Base-by-base conservation (phyloP, 352 stramenopile genomes). In the Phytophthora citrophthora region DNA sequence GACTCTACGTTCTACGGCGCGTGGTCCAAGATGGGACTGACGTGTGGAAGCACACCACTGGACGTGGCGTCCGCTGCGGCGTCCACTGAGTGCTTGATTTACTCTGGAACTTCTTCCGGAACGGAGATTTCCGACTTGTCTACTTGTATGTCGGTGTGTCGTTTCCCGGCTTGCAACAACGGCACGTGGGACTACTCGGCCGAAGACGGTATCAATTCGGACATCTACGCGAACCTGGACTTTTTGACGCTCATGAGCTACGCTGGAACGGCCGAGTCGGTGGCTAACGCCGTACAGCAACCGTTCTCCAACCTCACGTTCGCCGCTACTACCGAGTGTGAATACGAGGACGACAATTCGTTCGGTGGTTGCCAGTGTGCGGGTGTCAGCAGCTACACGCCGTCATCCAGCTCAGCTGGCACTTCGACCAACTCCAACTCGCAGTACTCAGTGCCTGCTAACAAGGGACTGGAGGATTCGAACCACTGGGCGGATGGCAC, bases 1-100 rank as follows among this genome's bases (percentile, higher is more conserved):
- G 85, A 95, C 56, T 70, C 76, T 10, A 74, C 71, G 18, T 95
- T 95, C 61, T 95, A 95, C 68, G 65, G 80, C n/a, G 84, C 86
- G 5, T 95, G 86, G 86, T 43, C 54, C 18, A 72, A 74, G 43
- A 86, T 92, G 64, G 79, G 79, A 5, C 73, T 95, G 41, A 88
- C 72, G 18, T 95, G 86, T 32, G 76, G 67, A 38, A 81, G 70
- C 31, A 53, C 64, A 1, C 58, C 78, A 9, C 60, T 95, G 11
- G 77, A 93, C 34, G 76, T 83, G 10, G 32, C 38, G 23, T 23
- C 44, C 1, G 86, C 86, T 1, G 83, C 82, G 3, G 64, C 76
- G 7, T 73, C 83, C 31, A 76, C 82, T 15, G 71, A 91, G 61
- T 95, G 88, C 59, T 66, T 89, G 11, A 93, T 93, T 43, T 95